Evolutionary conservation across 139 green algal species (phyloP).

Genomic region (Chlorella sp.): DNA sequence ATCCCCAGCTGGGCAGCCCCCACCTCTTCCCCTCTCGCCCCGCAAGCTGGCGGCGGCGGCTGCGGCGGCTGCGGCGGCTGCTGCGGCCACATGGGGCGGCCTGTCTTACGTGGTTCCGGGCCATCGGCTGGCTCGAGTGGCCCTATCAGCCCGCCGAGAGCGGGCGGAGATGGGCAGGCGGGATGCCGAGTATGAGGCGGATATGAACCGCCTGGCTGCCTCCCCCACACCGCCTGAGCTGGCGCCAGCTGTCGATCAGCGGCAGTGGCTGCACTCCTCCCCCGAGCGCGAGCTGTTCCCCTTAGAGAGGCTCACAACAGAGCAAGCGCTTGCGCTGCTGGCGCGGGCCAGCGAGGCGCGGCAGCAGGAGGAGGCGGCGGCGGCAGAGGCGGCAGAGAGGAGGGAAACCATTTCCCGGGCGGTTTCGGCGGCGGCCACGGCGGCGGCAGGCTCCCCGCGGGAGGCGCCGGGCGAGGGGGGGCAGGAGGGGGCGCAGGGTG

Average conservation of each 20-base stretch:
- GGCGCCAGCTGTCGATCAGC: not conserved
- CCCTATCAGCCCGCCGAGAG: not conserved
- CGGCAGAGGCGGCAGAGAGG: not conserved
- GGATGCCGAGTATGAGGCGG: not conserved
- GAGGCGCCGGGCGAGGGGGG: not conserved
- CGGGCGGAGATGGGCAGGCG: not conserved
- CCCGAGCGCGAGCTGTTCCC: no score
- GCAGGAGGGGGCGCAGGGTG: not conserved
- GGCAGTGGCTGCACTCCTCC: not conserved
- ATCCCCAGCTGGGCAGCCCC: not conserved
- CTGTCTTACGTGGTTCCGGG: not conserved
- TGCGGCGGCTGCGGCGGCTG: not conserved
- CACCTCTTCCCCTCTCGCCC: not conserved
- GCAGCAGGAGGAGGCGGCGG: not conserved
- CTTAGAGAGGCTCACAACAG: not conserved
- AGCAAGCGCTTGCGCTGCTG: slow-evolving; percentile 18
- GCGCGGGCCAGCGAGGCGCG: not conserved
- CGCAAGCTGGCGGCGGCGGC: not conserved
- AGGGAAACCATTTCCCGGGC: not conserved
- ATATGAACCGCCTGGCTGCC: not conserved
- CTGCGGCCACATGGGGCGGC: not conserved
- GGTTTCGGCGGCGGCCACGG: not conserved
- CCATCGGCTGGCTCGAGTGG: not conserved
- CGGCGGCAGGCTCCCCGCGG: not conserved
- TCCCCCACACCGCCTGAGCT: not conserved